phyloP scores from a whole-genome alignment of 73 alveolate species.

The Urostyla sp. region DNA sequence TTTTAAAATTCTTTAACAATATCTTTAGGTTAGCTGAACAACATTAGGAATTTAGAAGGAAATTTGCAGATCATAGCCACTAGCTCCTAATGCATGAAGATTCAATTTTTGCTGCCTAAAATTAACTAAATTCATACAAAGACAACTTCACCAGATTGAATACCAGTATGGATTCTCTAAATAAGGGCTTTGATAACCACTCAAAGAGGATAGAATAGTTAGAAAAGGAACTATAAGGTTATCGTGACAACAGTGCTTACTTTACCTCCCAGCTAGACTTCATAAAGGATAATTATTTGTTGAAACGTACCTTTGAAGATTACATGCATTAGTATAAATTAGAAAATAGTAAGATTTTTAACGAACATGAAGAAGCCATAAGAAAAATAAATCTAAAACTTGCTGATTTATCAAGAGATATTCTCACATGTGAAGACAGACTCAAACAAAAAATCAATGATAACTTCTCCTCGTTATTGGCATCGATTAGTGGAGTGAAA shows the following conservation, averaged over 20 bases:
- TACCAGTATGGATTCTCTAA: neutral
- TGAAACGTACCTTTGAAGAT: neutral
- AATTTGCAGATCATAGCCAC: neutral
- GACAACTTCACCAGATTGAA: neutral
- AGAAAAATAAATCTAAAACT: slow-evolving; percentile 8
- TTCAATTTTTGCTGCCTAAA: too few species aligned
- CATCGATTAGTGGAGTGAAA: too few species aligned
- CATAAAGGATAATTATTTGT: neutral
- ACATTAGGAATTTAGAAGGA: neutral
- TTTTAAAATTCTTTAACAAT: too few species aligned
- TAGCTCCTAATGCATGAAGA: too few species aligned
- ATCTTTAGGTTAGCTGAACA: too few species aligned
- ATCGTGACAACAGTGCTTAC: too few species aligned
- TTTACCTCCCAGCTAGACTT: too few species aligned
- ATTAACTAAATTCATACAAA: too few species aligned
- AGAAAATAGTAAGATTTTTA: neutral
- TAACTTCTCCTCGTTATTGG: too few species aligned
- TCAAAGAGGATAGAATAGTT: neutral
- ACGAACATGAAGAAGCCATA: neutral
- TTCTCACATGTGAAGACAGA: too few species aligned
- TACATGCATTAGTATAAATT: neutral
- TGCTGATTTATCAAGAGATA: too few species aligned
- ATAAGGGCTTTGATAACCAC: neutral
- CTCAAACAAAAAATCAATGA: too few species aligned
- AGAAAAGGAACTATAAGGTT: neutral